Percentiles rank a stretch among this genome's conserved stretches.
Conservation (phyloP, 73 alveolate genomes). For the Tetrahymena borealis region DNA sequence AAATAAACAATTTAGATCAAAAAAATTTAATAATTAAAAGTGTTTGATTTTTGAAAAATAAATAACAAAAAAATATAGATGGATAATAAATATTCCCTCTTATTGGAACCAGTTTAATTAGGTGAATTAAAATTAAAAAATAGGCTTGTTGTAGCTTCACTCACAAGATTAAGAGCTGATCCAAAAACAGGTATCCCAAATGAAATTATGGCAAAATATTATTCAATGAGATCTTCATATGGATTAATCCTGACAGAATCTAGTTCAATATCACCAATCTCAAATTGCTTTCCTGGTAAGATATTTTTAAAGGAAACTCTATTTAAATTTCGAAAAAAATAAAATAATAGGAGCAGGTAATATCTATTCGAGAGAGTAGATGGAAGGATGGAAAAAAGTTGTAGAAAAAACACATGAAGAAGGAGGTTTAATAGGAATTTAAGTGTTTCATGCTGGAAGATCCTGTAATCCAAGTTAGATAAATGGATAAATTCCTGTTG, state of each 20-base stretch:
- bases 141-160: constrained; percentile 36
- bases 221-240: constrained; percentile 41
- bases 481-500: constrained; percentile 26
- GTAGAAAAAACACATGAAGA: constrained; percentile 16
- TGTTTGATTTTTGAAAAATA: too few relatives aligned
- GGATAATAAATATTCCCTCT: not conserved
- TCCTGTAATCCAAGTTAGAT: constrained; percentile 18
- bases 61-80: too few relatives aligned
- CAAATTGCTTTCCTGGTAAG: constrained; percentile 51
- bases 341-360: constrained; percentile 18
- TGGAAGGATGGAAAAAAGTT: constrained; percentile 45
- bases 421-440: constrained; percentile 31
- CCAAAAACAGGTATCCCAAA: constrained; percentile 23
- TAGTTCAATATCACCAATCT: constrained; percentile 21
- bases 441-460: constrained; percentile 46
- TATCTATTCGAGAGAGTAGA: not conserved
- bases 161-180: constrained; percentile 47
- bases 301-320: not conserved
- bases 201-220: constrained; percentile 51
- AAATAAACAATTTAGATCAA: too few relatives aligned
- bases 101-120: constrained; percentile 6
- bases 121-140: constrained; percentile 39
- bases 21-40: too few relatives aligned
- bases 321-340: not conserved
- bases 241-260: constrained; percentile 58